These are phyloP conservation scores for Sicyos edulis DNA, from an alignment of 306 rosid species.

Conservation along the genomic window DNA sequence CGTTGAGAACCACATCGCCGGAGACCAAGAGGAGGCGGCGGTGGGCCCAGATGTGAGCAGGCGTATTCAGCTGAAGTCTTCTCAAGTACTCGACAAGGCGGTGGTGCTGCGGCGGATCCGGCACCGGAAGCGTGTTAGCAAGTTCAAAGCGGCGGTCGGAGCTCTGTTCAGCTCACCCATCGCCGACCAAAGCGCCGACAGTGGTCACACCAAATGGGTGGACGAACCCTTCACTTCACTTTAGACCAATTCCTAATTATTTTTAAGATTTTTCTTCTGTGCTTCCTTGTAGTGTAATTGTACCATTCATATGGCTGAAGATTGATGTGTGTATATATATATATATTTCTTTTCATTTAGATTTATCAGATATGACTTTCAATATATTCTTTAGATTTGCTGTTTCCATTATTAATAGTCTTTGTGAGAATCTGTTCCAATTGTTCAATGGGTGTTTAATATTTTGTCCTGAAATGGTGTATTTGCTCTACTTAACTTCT, in stretches of 20 bases:
- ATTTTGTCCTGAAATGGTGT: too few relatives aligned
- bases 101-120: constrained; percentile 36
- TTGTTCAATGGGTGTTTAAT: too few relatives aligned
- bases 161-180: constrained; percentile 26
- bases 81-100: constrained; percentile 28
- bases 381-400: too few relatives aligned
- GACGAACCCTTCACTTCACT: constrained; percentile 45
- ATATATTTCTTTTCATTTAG: too few relatives aligned
- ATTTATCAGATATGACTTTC: too few relatives aligned
- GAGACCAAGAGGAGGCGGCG: constrained; percentile 16
- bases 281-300: not conserved
- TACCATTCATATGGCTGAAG: too few relatives aligned
- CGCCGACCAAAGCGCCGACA: not conserved
- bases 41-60: constrained; percentile 22
- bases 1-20: not conserved
- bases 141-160: constrained; percentile 22
- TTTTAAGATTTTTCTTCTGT: not conserved
- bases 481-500: too few relatives aligned
- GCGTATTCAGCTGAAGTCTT: constrained; percentile 29
- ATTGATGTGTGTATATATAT: too few relatives aligned
- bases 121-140: constrained; percentile 36
- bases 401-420: too few relatives aligned
- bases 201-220: constrained; percentile 27
- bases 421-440: too few relatives aligned
- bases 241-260: not conserved